phyloP scores from a whole-genome alignment of 2,329 filamentous ascomycete species.

The Penicillium sp. region DNA sequence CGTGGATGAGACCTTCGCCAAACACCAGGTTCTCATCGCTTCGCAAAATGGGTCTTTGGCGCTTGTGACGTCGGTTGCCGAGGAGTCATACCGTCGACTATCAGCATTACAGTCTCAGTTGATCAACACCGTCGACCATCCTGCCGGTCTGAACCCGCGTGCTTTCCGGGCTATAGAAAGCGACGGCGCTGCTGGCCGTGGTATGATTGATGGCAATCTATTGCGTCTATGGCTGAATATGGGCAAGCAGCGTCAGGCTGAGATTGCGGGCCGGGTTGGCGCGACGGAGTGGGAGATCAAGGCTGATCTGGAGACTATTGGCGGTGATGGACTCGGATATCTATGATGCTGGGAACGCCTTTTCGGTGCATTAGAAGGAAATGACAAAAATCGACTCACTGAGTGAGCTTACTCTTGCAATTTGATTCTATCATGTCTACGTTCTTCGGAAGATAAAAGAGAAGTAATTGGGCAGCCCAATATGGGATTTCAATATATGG shows the following conservation, averaged over 20 bases:
- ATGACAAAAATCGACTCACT: not conserved
- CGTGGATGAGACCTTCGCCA: conserved; percentile 34
- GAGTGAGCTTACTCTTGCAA: not conserved
- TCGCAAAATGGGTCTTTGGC: conserved; percentile 74
- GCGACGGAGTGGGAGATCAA: conserved; percentile 65
- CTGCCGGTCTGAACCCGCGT: conserved; percentile 79
- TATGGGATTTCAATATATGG: conserved; percentile 12
- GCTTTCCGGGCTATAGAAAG: conserved; percentile 65
- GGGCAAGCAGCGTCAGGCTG: conserved; percentile 66
- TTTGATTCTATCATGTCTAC: not conserved
- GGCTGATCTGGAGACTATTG: conserved; percentile 66
- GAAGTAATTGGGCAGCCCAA: not conserved
- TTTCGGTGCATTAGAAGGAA: not conserved
- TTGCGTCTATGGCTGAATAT: conserved; percentile 74
- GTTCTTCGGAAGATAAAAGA: not conserved
- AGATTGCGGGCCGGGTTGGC: conserved; percentile 74
- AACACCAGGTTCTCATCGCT: conserved; percentile 65
- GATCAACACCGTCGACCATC: conserved; percentile 69
- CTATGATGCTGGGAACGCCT: conserved; percentile 25
- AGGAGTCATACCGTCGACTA: conserved; percentile 79
- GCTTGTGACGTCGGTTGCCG: conserved; percentile 72
- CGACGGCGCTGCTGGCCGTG: conserved; percentile 54
- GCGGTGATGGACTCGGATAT: conserved; percentile 61
- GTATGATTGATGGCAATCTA: conserved; percentile 75
- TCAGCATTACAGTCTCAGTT: conserved; percentile 79